Base-by-base conservation (phyloP, 305 asterid species). In the Solanum chacoense region DNA sequence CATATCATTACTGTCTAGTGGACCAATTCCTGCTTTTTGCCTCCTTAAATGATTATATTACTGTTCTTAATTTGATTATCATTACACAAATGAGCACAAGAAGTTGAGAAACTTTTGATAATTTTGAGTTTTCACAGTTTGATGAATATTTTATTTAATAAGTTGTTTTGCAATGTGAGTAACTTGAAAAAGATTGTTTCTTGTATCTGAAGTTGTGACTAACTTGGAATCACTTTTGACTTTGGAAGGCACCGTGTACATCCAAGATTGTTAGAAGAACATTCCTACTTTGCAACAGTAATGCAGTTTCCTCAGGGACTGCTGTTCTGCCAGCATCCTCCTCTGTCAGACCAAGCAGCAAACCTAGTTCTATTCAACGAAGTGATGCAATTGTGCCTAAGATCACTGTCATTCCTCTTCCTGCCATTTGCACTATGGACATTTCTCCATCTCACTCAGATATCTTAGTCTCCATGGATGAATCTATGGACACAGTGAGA, bases 401-500 rank as follows among this genome's bases (percentile, higher is more conserved):
- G 85, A 45, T 91, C 42, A 88, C 40, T 26, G 88, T 80, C 29
- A 89, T 91, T 12, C 92, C 92, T 11, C 50, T 67, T 32, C 6
- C 35, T 32, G 90, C 84, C 55, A 78, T 92, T 31, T 67, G 88
- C 90, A 89, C 87, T 89, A 91, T 91, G 91, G 91, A 91, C 81
- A 75, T 88, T 20, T 93, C 95, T 84, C 97, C 95, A 1, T 88
- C 91, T 80, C 89, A 92, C 37, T 95, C 97, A 18, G 98, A 95
- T 76, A 16, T 88, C 88, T 92, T 95, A 18, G 92, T 92, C 45
- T 96, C 99, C 34, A 94, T 96, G 98, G 99, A 96, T 87, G 99
- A 96, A 89, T 93, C 98, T 8, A 96, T 94, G 98, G 98, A 95
- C 90, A 93, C 98, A 63, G 87, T 97, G 92, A 94, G 95, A 55